Evolutionary conservation across 306 rosid genomes (phyloP).

Genomic region (Luffa aegyptiaca): DNA sequence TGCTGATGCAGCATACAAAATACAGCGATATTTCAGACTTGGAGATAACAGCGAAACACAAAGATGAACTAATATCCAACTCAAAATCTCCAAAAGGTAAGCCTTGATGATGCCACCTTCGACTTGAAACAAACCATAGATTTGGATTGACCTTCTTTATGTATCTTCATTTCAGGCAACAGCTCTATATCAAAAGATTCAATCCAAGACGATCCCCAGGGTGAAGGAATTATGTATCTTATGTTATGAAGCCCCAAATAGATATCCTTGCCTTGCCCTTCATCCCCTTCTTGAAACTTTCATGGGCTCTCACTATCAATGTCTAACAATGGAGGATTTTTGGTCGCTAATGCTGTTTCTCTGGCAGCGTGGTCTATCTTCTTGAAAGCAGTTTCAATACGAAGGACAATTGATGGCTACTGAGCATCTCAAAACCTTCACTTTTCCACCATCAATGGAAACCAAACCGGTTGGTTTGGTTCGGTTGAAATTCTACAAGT

Average conservation of each 20-base stretch:
- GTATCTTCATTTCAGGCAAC: background rate
- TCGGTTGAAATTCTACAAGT: background rate
- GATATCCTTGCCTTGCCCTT: background rate
- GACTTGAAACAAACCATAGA: background rate
- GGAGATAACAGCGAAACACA: background rate
- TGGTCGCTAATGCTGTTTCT: background rate
- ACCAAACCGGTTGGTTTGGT: background rate
- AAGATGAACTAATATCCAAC: background rate
- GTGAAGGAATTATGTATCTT: background rate
- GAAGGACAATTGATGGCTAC: background rate
- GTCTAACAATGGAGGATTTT: background rate
- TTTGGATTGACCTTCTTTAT: background rate
- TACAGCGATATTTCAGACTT: background rate
- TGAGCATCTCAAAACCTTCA: background rate
- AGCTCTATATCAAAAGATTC: background rate
- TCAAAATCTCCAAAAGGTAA: background rate
- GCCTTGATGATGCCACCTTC: background rate
- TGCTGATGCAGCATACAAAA: background rate
- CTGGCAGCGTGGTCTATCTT: background rate
- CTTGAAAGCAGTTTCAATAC: background rate
- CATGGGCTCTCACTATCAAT: background rate
- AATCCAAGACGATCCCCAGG: background rate
- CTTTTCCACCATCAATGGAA: background rate
- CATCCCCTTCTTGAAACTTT: background rate
- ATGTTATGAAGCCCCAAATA: background rate